Evolutionary conservation across 495 filamentous ascomycete species (phyloP), one percentile per base, ranked within the genome.

Genomic region (Aspergillus funiculosus): DNA sequence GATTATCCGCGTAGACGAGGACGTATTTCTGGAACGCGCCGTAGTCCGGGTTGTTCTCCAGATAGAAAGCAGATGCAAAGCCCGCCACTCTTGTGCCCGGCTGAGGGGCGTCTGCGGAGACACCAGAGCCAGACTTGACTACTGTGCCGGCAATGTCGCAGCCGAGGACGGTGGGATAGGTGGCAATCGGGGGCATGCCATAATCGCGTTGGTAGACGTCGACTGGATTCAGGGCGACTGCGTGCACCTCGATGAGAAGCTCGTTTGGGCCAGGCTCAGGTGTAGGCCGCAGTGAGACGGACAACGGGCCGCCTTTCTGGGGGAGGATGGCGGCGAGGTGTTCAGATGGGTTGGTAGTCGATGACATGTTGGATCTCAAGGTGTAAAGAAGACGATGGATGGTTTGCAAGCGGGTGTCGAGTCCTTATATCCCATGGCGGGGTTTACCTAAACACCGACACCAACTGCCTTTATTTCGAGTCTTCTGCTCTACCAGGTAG

Each of bases 221-320:
- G 36, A 69, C 36, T 4, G 67, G 70, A 52, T 78, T 78, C 15
- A 78, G 32, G 4, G 72, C 74, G 32, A 75, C 24, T 0, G 44
- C 44, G 17, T 47, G 31, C 19, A 34, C n/a, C 34, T 47, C 15
- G 36, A 47, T 32, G 2, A 47, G 35, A 19, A 47, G 19, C 17
- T 47, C 36, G 8, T 22, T 30, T 11, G 35, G 35, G 13, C 36
- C 44, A 2, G 44, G 44, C 8, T 22, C n/a, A n/a, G 19, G 36
- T 2, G 44, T 47, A 9, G 27, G 44, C 5, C 19, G 36, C 15
- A 19, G 9, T 4, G 17, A 6, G 4, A 46, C 26, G 10, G 13
- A 13, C 0, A 47, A 15, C 0, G 14, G 36, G 6, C 22, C 20
- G 0, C 36, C 36, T 26, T 47, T 32, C n/a, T 39, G 10, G 27